Percentiles rank a stretch among this genome's conserved stretches.
phyloP scores from a whole-genome alignment of 1,284 basidiomycete species.

The Melampsora larici-populina region DNA sequence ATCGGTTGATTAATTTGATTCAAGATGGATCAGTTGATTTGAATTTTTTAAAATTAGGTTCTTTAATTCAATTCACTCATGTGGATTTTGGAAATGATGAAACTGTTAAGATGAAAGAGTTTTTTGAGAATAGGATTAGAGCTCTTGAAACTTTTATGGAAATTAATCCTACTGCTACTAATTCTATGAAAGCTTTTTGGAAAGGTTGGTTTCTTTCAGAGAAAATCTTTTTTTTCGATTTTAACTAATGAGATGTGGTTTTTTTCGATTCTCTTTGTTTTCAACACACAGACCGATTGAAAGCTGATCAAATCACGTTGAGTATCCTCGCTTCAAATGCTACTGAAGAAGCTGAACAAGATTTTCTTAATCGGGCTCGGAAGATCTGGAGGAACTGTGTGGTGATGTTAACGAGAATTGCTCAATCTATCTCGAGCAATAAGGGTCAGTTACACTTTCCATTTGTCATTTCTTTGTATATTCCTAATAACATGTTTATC shows the following conservation, averaged over 20 bases:
- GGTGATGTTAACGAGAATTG: background rate
- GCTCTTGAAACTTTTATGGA: background rate
- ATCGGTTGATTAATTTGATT: background rate
- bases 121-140: background rate
- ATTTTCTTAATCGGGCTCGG: background rate
- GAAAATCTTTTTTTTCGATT: background rate
- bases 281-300: background rate
- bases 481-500: no score
- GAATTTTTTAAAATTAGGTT: background rate
- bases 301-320: background rate
- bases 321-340: background rate
- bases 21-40: background rate
- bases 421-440: background rate
- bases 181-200: conserved; percentile 2
- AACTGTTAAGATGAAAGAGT: background rate
- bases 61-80: background rate
- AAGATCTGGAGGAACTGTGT: background rate
- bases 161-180: background rate
- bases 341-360: background rate
- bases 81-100: background rate
- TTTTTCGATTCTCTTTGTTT: no score
- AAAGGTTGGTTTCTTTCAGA: background rate
- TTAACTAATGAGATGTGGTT: no score
- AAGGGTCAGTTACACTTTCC: background rate
- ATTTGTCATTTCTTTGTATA: background rate